Evolutionary conservation across 345 rosid genomes (phyloP).

Genomic region (Aquilaria yunnanensis): DNA sequence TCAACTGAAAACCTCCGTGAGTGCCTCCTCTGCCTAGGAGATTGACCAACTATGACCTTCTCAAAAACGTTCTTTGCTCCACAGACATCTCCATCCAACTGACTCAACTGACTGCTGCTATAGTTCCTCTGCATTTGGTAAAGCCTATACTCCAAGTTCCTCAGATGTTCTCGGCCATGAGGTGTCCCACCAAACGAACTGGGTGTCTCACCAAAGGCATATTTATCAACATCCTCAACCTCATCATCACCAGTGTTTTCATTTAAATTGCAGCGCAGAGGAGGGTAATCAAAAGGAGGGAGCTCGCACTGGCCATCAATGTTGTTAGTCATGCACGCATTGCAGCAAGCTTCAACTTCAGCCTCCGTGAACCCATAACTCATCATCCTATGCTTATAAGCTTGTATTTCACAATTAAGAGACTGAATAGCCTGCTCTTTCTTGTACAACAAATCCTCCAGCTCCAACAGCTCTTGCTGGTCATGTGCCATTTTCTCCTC

Average conservation of each 20-base stretch:
- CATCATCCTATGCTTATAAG: conserved; percentile 74
- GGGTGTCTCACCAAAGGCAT: conserved; percentile 49
- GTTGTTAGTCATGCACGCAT: conserved; percentile 35
- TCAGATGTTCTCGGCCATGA: conserved; percentile 25
- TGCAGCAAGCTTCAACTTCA: conserved; percentile 55
- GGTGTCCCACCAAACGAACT: too few species aligned
- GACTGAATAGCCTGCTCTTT: conserved; percentile 72
- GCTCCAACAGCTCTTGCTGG: conserved; percentile 43
- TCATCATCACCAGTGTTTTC: conserved; percentile 43
- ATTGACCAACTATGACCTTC: conserved; percentile 58
- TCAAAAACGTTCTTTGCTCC: conserved; percentile 37
- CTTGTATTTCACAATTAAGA: conserved; percentile 68
- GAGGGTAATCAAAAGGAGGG: conserved; percentile 46
- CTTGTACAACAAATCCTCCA: conserved; percentile 72
- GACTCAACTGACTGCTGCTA: conserved; percentile 12
- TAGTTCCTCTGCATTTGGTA: conserved; percentile 46
- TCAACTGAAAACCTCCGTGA: conserved; percentile 36
- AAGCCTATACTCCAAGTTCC: conserved; percentile 46
- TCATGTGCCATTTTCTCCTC: conserved; percentile 87
- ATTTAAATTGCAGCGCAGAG: conserved; percentile 51
- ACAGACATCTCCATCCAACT: conserved; percentile 29
- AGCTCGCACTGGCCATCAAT: conserved; percentile 34
- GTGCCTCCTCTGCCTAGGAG: conserved; percentile 54
- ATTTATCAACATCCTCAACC: conserved; percentile 41
- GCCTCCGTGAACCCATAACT: conserved; percentile 70